Evolutionary conservation across 176 grass and related monocot genomes (phyloP), one percentile per base, ranked within the genome.

Genomic region (Rhipidocladum racemiflorum): DNA sequence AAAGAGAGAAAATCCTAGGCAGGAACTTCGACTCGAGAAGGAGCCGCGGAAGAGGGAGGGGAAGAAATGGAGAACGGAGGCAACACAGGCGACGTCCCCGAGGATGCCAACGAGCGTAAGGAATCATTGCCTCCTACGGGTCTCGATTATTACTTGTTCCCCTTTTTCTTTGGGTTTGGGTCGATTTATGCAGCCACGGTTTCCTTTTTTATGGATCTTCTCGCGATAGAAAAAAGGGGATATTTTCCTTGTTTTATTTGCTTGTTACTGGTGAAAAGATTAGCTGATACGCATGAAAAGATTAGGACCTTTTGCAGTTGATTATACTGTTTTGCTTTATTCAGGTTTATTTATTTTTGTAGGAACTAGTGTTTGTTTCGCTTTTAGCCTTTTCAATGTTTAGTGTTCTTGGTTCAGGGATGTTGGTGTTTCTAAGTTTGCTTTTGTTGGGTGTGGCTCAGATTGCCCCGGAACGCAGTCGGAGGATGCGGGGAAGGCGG

Each of bases 391-490:
- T 15, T 15, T 48, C 45, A 48, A 51, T 7, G 17, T 51, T 51
- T 17, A 55, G 20, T 55, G 20, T n/a, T 55, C 51, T 55, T 55
- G 51, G 51, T 21, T 48, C 3, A 48, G 45, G 45, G 45, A 16
- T 16, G 51, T 55, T 38, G 13, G 17, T 43, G 32, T 48, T 67
- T 68, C 40, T 82, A 25, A 62, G 11, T 39, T 63, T 74, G 38
- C 21, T 85, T 69, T 62, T 24, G 17, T 20, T 40, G 2, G 55
- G 23, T 53, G 8, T 16, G 40, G 24, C 11, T 53, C 83, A 97
- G 92, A 97, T 89, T 97, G 95, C 72, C 95, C 95, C 1, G 95
- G 95, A 4, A 89, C 90, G 45, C 70, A 95, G 72, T 93, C 95
- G 23, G 95, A 95, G 70, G 85, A 81, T 7, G 95, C 92, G 38